Percentiles rank a stretch among this genome's conserved stretches.
Evolutionary conservation across 495 filamentous ascomycete genomes (phyloP).

Genomic region (Podospora comata): DNA sequence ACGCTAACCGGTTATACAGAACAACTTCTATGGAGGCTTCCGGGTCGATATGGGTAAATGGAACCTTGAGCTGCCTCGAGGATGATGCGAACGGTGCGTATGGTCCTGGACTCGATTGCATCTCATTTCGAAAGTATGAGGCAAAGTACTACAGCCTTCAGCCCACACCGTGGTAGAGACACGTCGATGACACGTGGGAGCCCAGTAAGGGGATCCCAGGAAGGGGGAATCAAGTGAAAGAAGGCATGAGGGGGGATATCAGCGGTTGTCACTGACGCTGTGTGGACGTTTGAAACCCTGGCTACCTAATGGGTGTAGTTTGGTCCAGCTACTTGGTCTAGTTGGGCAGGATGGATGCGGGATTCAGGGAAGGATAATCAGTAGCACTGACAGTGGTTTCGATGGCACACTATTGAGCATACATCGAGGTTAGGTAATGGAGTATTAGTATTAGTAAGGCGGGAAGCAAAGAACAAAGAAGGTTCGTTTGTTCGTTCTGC

Average conservation of each 20-base stretch:
- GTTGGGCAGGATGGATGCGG: background rate
- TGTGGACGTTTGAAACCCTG: no score
- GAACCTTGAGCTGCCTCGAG: slow-evolving; percentile 18
- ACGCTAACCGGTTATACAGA: background rate
- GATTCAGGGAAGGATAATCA: no score
- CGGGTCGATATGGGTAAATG: slow-evolving; percentile 4
- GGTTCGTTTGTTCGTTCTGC: background rate
- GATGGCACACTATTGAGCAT: background rate
- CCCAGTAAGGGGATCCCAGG: background rate
- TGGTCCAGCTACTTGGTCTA: background rate
- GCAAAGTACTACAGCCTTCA: slow-evolving; percentile 27
- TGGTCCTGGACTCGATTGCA: slow-evolving; percentile 21
- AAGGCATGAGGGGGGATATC: no score
- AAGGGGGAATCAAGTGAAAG: background rate
- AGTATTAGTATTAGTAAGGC: background rate
- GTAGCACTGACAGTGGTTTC: no score
- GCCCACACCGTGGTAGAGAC: slow-evolving; percentile 17
- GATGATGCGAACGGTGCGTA: slow-evolving; percentile 12
- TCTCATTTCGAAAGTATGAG: slow-evolving; percentile 5
- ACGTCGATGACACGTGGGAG: background rate
- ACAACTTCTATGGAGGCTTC: slow-evolving; percentile 21
- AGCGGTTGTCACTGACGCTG: no score
- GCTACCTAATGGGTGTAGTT: no score
- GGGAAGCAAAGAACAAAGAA: background rate
- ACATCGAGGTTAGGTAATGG: background rate